phyloP scores from a whole-genome alignment of 306 rosid species.

The Ormosia semicastrata region DNA sequence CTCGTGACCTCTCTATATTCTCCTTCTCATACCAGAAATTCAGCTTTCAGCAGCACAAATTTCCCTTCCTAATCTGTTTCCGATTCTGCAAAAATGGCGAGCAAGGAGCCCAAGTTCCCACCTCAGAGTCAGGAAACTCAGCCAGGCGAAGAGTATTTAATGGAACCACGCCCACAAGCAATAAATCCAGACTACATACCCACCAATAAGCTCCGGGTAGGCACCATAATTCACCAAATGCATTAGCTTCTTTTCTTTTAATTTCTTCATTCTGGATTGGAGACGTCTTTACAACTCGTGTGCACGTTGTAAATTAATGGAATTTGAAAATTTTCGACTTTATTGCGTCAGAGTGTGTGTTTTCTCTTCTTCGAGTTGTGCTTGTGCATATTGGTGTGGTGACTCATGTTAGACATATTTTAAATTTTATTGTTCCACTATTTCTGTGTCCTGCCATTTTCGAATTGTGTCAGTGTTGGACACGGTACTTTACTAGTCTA shows the following conservation, averaged over 20 bases:
- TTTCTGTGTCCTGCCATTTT: too few relatives aligned
- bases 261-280: too few relatives aligned
- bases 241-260: too few relatives aligned
- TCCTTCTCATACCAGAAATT: not conserved
- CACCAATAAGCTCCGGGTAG: slow-evolving; percentile 49
- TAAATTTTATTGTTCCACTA: too few relatives aligned
- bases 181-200: slow-evolving; percentile 41
- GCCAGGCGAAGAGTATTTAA: slow-evolving; percentile 56
- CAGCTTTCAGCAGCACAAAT: not conserved
- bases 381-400: too few relatives aligned
- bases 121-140: slow-evolving; percentile 51
- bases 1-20: not conserved
- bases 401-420: too few relatives aligned
- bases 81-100: slow-evolving; percentile 36
- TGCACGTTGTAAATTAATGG: too few relatives aligned
- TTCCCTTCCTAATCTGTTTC: not conserved
- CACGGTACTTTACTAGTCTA: not conserved
- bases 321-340: too few relatives aligned
- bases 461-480: not conserved
- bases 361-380: too few relatives aligned
- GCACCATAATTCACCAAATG: too few relatives aligned
- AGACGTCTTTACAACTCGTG: too few relatives aligned
- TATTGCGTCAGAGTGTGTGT: too few relatives aligned
- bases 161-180: slow-evolving; percentile 54
- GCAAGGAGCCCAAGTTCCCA: slow-evolving; percentile 39